phyloP scores from a whole-genome alignment of 345 rosid genomes.

The Ceriops decandra region DNA sequence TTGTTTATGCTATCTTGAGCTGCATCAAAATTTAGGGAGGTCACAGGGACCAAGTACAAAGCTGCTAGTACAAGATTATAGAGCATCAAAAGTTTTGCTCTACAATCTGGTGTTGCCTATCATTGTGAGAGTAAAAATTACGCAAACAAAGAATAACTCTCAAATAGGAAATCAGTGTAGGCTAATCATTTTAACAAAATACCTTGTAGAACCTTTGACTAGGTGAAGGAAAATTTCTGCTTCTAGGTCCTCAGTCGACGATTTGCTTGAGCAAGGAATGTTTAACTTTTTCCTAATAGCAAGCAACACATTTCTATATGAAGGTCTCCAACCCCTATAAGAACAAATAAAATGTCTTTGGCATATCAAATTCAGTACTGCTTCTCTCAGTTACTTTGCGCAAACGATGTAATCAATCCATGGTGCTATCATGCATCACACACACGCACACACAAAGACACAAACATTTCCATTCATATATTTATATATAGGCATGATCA shows the following conservation, averaged over 20 bases:
- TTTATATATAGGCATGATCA: too few relatives aligned
- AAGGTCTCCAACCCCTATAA: constrained; percentile 86
- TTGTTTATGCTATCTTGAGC: too few relatives aligned
- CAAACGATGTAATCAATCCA: background rate
- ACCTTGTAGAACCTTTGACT: constrained; percentile 64
- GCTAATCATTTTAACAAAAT: constrained; percentile 2
- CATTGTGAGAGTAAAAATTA: too few relatives aligned
- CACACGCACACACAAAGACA: too few relatives aligned
- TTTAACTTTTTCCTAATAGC: constrained; percentile 59
- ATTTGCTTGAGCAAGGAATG: constrained; percentile 75
- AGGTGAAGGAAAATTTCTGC: constrained; percentile 84
- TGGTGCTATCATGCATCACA: too few relatives aligned
- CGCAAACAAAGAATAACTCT: background rate
- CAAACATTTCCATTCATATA: too few relatives aligned
- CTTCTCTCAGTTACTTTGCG: too few relatives aligned
- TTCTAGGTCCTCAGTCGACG: constrained; percentile 78
- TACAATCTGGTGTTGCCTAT: too few relatives aligned
- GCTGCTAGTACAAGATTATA: background rate
- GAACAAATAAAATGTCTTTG: background rate
- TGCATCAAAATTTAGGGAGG: background rate
- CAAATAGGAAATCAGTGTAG: constrained; percentile 3
- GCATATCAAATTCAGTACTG: background rate
- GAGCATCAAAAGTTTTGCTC: too few relatives aligned
- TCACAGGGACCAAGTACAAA: background rate
- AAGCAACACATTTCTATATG: constrained; percentile 74